Evolutionary conservation across 140 eudicot genomes (phyloP).

Genomic region (Stevia rebaudiana): DNA sequence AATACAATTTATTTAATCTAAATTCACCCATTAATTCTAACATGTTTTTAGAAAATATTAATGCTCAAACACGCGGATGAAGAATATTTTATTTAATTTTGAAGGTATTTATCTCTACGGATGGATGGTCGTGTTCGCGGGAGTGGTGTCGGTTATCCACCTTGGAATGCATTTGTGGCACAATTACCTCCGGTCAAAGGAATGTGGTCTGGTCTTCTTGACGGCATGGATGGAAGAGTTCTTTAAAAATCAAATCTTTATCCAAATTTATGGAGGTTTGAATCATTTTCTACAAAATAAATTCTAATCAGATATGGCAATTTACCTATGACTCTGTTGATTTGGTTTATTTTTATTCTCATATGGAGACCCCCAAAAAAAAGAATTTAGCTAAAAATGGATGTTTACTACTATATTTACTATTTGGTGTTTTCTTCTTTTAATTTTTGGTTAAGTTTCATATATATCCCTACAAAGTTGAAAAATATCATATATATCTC

Average conservation of each 20-base stretch:
- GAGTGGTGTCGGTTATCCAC: constrained; percentile 96
- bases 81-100: background rate
- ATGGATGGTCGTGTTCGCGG: constrained; percentile 97
- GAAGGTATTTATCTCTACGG: constrained; percentile 69
- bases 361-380: background rate
- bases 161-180: constrained; percentile 96
- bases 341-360: background rate
- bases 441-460: too few species aligned
- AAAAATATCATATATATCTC: too few species aligned
- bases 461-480: too few species aligned
- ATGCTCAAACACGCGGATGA: background rate
- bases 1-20: background rate
- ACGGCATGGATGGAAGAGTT: constrained; percentile 98
- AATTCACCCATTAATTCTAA: background rate
- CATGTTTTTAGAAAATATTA: background rate
- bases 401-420: background rate
- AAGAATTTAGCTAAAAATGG: background rate
- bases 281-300: constrained; percentile 6
- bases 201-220: constrained; percentile 95
- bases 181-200: constrained; percentile 96
- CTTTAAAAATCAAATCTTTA: constrained; percentile 13
- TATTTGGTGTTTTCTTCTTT: background rate
- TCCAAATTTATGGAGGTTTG: constrained; percentile 25
- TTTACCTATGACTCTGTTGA: background rate
- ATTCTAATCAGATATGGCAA: background rate